Base-by-base conservation (phyloP, 495 filamentous ascomycete species). In the Pseudevernia furfuracea region DNA sequence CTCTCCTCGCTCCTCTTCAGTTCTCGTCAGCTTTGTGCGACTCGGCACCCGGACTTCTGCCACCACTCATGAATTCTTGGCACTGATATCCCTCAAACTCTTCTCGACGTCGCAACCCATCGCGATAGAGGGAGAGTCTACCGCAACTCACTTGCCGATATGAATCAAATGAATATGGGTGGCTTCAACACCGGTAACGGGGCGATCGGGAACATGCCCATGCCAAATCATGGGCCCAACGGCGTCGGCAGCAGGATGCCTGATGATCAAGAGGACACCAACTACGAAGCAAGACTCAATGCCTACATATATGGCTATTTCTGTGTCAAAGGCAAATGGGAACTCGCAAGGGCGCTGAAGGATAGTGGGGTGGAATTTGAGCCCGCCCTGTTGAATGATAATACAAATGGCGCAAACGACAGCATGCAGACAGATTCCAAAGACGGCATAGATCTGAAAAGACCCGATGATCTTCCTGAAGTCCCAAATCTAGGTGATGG, bases 301-400 rank as follows among this genome's bases (percentile, higher is more conserved):
- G 96, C 91, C 4, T 96, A 93, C 73, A 98, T 98, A 65, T 97
- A 97, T 79, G 92, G 96, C 70, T 97, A 97, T 73, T 92, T 98
- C 63, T 75, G 96, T 46, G 88, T 88, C 71, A 87, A 90, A 73
- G 82, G 82, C 60, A 87, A 95, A 80, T 87, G 84, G 69, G 88
- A 92, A 59, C 86, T 87, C 67, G 94, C 94, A 63, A 84, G 87
- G 69, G 81, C 85, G 23, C 77, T 97, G 46, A 74, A 89, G 56
- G 80, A 83, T 59, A 87, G 84, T 58, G 84, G 88, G 34, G 75
- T 80, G 41, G 73, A 77, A 7, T 74, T 87, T 43, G 80, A 83
- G 9, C 85, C 82, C 63, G 82, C 81, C 5, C 78, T 82, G 49
- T 76, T 76, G 30, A 86, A 90, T 66, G 85, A 81, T 60, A 86